Evolutionary conservation across 371 early-diverging fungal genomes (phyloP), one percentile per base, ranked within the genome.

Genomic region (Batkoa obscura): DNA sequence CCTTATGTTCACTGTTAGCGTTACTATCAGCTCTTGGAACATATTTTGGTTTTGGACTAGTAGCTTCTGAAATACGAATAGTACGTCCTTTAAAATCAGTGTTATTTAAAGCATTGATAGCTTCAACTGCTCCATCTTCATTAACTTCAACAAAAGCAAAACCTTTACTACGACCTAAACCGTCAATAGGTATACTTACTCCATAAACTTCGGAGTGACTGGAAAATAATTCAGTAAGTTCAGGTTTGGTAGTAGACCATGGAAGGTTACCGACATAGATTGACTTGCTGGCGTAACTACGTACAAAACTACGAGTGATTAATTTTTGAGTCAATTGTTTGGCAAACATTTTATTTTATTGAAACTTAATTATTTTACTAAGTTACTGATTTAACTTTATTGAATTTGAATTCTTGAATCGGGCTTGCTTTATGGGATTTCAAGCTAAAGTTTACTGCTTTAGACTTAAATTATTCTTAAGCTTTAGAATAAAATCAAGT

Each of bases 81-180:
- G 57, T 61, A 48, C 83, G 72, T 45, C 81, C 81, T 65, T 79
- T 76, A 58, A 81, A 64, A 41, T 76, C 72, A 42, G 65, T 45
- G 50, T 61, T 72, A 65, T 77, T 72, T 66, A 74, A 62, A 50
- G 60, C 72, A 43, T 72, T 57, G 48, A 81, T 65, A 56, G 79
- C 79, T 36, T 62, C 60, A 53, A 74, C 68, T 60, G 84, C 83
- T 36, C 68, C 73, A 34, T 59, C 59, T 45, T 58, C 68, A 47
- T 62, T 69, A 57, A 75, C 69, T 58, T 72, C 74, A 37, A 86
- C 73, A 62, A 87, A 87, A 10, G 83, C 88, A 68, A 76, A 83
- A 2, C 88, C 84, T 57, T 78, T 74, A 63, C 80, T 77, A 62
- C 76, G 72, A 56, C 76, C 81, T 68, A 65, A 58, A 32, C 68